Percentiles rank a stretch among this genome's conserved stretches.
Conservation (phyloP, 352 stramenopile genomes). For the Pythium aristosporum region DNA sequence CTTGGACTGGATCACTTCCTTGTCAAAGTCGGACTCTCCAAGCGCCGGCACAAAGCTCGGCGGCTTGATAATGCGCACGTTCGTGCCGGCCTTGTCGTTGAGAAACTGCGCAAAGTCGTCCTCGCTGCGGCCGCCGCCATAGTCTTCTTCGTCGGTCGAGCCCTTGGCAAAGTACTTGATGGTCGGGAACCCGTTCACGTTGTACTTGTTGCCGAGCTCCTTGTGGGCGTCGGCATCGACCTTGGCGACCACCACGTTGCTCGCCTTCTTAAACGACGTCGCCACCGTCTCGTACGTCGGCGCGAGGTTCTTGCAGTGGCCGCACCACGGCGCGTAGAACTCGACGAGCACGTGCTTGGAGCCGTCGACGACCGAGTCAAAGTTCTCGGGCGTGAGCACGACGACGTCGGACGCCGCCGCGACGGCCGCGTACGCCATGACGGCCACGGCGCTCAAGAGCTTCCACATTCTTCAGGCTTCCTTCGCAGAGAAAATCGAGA, state of each 20-base stretch:
- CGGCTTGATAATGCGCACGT: conserved; percentile 70
- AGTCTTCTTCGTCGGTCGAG: conserved; percentile 78
- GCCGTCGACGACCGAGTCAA: conserved; percentile 77
- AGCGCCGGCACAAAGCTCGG: conserved; percentile 67
- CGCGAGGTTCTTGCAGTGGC: conserved; percentile 68
- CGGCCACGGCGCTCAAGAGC: conserved; percentile 43
- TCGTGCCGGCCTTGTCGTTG: conserved; percentile 72
- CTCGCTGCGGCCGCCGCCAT: conserved; percentile 81
- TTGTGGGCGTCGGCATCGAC: conserved; percentile 90
- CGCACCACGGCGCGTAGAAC: conserved; percentile 54
- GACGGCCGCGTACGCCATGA: conserved; percentile 46
- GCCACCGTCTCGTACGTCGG: conserved; percentile 86
- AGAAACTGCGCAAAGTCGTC: conserved; percentile 80
- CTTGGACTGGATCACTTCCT: conserved; percentile 75
- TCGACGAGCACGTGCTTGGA: conserved; percentile 80
- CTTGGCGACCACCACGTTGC: conserved; percentile 83
- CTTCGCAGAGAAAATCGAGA: conserved; percentile 26
- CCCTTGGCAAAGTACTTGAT: conserved; percentile 91
- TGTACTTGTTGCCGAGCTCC: conserved; percentile 79
- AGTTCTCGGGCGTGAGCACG: conserved; percentile 82
- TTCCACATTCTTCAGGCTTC: conserved; percentile 51
- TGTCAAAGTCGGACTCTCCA: conserved; percentile 68
- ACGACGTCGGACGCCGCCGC: conserved; percentile 68
- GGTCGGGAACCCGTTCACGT: conserved; percentile 91
- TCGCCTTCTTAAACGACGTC: conserved; percentile 82